Evolutionary conservation across 345 rosid genomes (phyloP).

Genomic region (Gossypium arboreum): DNA sequence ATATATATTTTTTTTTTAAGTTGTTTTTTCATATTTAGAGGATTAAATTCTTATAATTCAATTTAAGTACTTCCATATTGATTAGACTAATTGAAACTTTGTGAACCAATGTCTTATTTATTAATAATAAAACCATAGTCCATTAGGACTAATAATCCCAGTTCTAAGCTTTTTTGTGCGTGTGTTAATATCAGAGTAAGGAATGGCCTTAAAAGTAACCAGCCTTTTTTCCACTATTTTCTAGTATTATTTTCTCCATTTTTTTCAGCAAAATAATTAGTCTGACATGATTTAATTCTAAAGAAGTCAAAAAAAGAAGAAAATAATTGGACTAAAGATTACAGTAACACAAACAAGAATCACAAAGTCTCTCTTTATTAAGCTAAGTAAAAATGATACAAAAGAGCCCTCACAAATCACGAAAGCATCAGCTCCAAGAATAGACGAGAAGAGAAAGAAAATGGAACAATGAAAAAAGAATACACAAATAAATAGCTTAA

Average conservation of each 20-base stretch:
- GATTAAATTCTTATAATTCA: background rate
- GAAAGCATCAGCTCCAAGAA: slow-evolving; percentile 33
- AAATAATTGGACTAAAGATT: background rate
- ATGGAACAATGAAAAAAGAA: slow-evolving; percentile 21
- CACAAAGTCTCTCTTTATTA: slow-evolving; percentile 27
- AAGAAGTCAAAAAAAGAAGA: background rate
- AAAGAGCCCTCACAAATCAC: slow-evolving; percentile 24
- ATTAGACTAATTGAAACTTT: background rate
- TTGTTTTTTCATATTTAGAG: background rate
- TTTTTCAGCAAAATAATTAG: too few relatives aligned
- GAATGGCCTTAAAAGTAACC: too few relatives aligned
- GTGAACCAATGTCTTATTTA: background rate
- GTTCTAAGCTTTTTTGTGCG: background rate
- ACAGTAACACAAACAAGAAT: slow-evolving; percentile 14
- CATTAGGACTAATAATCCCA: background rate
- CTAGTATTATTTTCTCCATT: too few relatives aligned
- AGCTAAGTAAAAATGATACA: slow-evolving; percentile 27
- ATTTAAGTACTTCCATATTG: background rate
- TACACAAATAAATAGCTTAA: slow-evolving; percentile 34
- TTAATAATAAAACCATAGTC: background rate
- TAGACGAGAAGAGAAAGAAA: slow-evolving; percentile 14
- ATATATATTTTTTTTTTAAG: background rate
- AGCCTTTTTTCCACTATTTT: too few relatives aligned
- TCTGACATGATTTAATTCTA: background rate
- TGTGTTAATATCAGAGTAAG: background rate